These are phyloP conservation scores for Paulownia fortunei DNA, from an alignment of 257 asterid genomes.

Conservation along the genomic window DNA sequence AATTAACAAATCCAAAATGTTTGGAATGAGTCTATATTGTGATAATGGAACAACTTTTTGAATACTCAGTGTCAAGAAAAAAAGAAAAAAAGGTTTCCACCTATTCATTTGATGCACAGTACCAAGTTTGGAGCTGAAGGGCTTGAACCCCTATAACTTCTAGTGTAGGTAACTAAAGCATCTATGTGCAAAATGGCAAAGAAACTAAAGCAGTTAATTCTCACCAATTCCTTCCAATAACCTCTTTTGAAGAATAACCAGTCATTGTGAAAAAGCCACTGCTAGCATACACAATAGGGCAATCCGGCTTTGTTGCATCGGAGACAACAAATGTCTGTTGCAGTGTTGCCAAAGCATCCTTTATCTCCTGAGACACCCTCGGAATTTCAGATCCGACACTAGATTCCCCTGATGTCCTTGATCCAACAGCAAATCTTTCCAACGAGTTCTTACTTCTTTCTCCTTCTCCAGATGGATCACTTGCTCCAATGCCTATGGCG, in stretches of 20 bases:
- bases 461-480: conserved; percentile 51
- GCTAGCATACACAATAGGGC: conserved; percentile 93
- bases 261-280: conserved; percentile 93
- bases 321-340: conserved; percentile 98
- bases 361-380: conserved; percentile 89
- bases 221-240: conserved; percentile 92
- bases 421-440: conserved; percentile 48
- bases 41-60: background rate
- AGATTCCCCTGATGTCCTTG: conserved; percentile 66
- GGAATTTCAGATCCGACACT: conserved; percentile 49
- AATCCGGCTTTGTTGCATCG: conserved; percentile 93
- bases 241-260: conserved; percentile 85
- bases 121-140: background rate
- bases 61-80: background rate
- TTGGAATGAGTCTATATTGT: background rate
- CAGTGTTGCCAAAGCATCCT: conserved; percentile 89
- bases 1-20: background rate
- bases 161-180: background rate
- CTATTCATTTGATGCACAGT: background rate
- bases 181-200: background rate
- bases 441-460: conserved; percentile 54
- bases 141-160: background rate
- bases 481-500: conserved; percentile 32
- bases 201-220: conserved; percentile 25
- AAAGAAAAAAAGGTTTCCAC: background rate